phyloP scores from a whole-genome alignment of 2,329 filamentous ascomycete genomes.

The Aspergillus arachidicola region DNA sequence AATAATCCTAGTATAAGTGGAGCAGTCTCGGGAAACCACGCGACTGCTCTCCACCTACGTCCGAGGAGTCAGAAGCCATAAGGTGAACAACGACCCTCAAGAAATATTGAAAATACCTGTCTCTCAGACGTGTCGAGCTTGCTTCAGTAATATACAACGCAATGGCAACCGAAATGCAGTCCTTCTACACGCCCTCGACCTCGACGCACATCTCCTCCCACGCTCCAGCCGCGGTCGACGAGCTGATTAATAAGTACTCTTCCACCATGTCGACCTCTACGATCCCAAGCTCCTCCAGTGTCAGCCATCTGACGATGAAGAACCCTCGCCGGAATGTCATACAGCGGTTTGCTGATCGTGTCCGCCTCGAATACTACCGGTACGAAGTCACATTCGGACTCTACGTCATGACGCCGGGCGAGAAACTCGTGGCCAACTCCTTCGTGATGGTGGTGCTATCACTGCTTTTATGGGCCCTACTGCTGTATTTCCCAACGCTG shows the following conservation, averaged over 20 bases:
- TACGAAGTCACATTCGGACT: constrained; percentile 51
- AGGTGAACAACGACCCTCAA: background rate
- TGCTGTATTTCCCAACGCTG: constrained; percentile 40
- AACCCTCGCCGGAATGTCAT: constrained; percentile 28
- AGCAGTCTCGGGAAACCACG: background rate
- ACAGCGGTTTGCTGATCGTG: constrained; percentile 33
- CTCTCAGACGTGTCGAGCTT: background rate
- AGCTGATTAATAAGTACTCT: constrained; percentile 37
- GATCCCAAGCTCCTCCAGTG: constrained; percentile 11
- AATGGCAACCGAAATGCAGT: constrained; percentile 38
- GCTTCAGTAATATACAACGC: background rate
- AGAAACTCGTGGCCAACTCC: constrained; percentile 47
- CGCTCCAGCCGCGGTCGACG: constrained; percentile 34
- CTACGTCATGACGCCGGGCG: constrained; percentile 47
- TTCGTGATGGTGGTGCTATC: constrained; percentile 40
- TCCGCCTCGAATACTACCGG: constrained; percentile 48
- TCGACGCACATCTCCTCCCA: constrained; percentile 33
- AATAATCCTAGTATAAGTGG: constrained; percentile 1
- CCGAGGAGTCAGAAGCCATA: background rate
- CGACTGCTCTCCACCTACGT: background rate
- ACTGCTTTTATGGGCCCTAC: constrained; percentile 40
- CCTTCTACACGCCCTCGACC: constrained; percentile 37
- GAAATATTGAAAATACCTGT: background rate
- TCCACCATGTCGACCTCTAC: constrained; percentile 28
- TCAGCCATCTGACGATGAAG: constrained; percentile 16